A percentile compares a stretch with the other conserved stretches of the same genome.
phyloP scores from a whole-genome alignment of 129 eudicot species.

The Tagetes erecta region DNA sequence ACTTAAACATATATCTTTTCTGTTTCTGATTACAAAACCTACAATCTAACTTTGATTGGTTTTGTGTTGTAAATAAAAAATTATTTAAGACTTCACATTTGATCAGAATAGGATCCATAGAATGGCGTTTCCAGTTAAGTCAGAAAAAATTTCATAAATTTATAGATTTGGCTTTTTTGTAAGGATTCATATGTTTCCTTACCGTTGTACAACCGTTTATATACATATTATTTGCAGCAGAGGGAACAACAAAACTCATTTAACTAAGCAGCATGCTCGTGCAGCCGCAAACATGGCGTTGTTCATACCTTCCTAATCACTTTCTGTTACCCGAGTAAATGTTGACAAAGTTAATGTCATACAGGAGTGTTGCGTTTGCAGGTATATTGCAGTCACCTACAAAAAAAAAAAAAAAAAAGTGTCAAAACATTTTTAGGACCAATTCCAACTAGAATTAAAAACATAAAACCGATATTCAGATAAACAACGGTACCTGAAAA shows the following conservation, averaged over 20 bases:
- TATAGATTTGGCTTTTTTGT: neutral
- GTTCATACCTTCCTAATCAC: conserved; percentile 19
- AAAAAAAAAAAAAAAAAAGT: conserved; percentile 1
- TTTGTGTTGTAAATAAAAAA: no score
- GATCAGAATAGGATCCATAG: no score
- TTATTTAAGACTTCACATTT: no score
- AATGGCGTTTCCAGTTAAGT: neutral
- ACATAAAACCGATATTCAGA: neutral
- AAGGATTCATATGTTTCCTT: neutral
- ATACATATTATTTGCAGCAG: conserved; percentile 3
- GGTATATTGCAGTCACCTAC: conserved; percentile 95
- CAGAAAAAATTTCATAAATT: neutral
- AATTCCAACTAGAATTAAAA: neutral
- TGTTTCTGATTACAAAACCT: no score
- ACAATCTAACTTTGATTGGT: no score
- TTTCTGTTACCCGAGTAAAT: conserved; percentile 74
- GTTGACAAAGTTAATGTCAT: conserved; percentile 66
- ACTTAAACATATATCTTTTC: no score
- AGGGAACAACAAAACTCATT: neutral
- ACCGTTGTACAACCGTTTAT: neutral
- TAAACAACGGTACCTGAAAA: conserved; percentile 63
- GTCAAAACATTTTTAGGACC: neutral
- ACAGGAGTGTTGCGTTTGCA: conserved; percentile 84
- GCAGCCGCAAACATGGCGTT: neutral
- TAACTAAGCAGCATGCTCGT: neutral